A percentile compares a stretch with the other conserved stretches of the same genome.
phyloP scores from a whole-genome alignment of 1,284 basidiomycete genomes.

The Malassezia dermatis region DNA sequence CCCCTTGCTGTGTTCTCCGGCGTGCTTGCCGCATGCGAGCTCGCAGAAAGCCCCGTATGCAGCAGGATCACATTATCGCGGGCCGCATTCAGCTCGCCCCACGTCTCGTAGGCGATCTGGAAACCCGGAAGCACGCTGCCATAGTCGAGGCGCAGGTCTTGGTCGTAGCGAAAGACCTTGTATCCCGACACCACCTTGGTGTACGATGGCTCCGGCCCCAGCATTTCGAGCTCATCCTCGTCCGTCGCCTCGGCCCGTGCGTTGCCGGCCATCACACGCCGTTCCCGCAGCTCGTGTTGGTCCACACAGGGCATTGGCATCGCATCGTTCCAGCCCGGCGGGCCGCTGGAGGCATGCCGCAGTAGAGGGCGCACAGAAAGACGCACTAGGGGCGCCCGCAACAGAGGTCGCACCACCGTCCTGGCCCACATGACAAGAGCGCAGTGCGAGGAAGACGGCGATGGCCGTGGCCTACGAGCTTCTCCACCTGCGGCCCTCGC shows the following conservation, averaged over 20 bases:
- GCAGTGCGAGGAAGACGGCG: not conserved
- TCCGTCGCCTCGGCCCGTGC: not conserved
- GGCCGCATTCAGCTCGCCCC: constrained; percentile 71
- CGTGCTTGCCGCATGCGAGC: constrained; percentile 84
- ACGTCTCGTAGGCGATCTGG: constrained; percentile 91
- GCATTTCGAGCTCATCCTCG: constrained; percentile 18
- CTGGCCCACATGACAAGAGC: not conserved
- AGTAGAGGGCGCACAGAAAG: not conserved
- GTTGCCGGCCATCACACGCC: constrained; percentile 20
- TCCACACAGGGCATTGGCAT: constrained; percentile 42
- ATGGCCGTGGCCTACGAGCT: not conserved
- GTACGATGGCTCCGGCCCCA: constrained; percentile 50
- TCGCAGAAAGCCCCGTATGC: constrained; percentile 89
- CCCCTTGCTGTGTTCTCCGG: constrained; percentile 67
- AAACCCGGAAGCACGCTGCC: constrained; percentile 60
- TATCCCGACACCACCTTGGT: constrained; percentile 50
- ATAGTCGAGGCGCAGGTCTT: constrained; percentile 65
- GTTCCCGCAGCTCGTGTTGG: constrained; percentile 37
- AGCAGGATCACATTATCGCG: constrained; percentile 87
- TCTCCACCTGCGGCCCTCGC: constrained; percentile 1
- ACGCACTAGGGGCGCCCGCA: not conserved
- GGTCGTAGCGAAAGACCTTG: constrained; percentile 44
- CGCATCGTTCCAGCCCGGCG: not conserved
- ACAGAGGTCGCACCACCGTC: not conserved
- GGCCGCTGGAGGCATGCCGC: not conserved